A percentile compares a stretch with the other conserved stretches of the same genome.
Conservation (phyloP, 495 filamentous ascomycete species). For the Podospora didyma region DNA sequence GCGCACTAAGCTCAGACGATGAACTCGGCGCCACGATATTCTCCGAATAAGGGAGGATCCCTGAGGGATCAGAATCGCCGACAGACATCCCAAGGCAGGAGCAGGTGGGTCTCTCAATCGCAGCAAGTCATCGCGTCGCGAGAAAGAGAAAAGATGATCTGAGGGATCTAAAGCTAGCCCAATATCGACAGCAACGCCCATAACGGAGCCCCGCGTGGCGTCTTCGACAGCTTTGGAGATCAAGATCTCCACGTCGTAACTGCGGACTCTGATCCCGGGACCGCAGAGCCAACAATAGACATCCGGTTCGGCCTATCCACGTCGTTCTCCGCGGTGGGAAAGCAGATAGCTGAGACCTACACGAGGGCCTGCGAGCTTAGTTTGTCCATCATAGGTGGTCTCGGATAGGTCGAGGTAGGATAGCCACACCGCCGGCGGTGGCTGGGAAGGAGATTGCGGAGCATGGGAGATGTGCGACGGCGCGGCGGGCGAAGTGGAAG, state of each 20-base stretch:
- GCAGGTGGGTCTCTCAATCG: background rate
- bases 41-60: background rate
- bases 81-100: background rate
- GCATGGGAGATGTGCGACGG: no score
- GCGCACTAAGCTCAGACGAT: background rate
- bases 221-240: background rate
- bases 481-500: no score
- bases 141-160: constrained; percentile 1
- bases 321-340: no score
- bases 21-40: constrained; percentile 2
- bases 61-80: background rate
- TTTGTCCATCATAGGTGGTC: no score
- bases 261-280: background rate
- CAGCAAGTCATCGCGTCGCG: background rate
- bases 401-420: no score
- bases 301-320: background rate
- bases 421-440: no score
- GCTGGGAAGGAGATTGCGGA: no score
- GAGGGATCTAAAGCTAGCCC: background rate
- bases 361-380: no score
- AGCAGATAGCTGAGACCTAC: no score
- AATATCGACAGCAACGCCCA: background rate
- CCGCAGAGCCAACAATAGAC: background rate
- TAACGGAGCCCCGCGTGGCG: background rate
- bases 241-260: background rate